A percentile compares a stretch with the other conserved stretches of the same genome.
Evolutionary conservation across 148 eudicot genomes (phyloP).

Genomic region (Selenicereus undatus): DNA sequence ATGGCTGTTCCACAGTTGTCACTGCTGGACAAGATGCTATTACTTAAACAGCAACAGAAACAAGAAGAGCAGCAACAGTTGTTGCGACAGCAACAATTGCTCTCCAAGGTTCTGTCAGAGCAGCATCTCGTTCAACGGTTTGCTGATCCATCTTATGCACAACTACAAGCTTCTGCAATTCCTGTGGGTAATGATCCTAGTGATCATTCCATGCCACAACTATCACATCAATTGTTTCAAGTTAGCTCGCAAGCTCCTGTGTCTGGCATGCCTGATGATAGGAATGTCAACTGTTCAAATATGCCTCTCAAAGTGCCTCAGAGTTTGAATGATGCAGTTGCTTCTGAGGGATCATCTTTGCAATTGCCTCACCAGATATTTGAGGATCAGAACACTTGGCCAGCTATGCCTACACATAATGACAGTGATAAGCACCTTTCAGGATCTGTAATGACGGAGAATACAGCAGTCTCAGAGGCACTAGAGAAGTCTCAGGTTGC

Average conservation of each 20-base stretch:
- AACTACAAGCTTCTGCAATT: constrained; percentile 44
- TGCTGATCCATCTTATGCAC: constrained; percentile 46
- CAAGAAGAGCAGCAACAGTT: constrained; percentile 75
- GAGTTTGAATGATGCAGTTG: constrained; percentile 25
- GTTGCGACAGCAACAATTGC: constrained; percentile 67
- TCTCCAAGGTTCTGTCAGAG: constrained; percentile 68
- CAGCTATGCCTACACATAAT: constrained; percentile 29
- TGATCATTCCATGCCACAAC: constrained; percentile 36
- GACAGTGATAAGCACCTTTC: constrained; percentile 25
- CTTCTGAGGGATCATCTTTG: constrained; percentile 41
- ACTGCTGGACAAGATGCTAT: constrained; percentile 63
- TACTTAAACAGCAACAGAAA: constrained; percentile 78
- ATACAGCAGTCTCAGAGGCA: constrained; percentile 23
- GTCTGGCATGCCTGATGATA: constrained; percentile 39
- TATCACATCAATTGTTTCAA: constrained; percentile 46
- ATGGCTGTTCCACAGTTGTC: constrained; percentile 55
- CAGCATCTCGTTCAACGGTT: constrained; percentile 53
- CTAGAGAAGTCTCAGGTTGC: constrained; percentile 22
- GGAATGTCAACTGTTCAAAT: constrained; percentile 26
- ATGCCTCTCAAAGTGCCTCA: constrained; percentile 38
- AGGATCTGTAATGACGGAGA: constrained; percentile 26
- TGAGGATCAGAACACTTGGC: constrained; percentile 40
- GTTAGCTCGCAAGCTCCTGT: constrained; percentile 44
- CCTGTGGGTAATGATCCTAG: constrained; percentile 37
- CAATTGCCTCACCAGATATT: constrained; percentile 64